Percentiles rank a stretch among this genome's conserved stretches.
Evolutionary conservation across 345 rosid genomes (phyloP).

Genomic region (Gossypioides kirkii): DNA sequence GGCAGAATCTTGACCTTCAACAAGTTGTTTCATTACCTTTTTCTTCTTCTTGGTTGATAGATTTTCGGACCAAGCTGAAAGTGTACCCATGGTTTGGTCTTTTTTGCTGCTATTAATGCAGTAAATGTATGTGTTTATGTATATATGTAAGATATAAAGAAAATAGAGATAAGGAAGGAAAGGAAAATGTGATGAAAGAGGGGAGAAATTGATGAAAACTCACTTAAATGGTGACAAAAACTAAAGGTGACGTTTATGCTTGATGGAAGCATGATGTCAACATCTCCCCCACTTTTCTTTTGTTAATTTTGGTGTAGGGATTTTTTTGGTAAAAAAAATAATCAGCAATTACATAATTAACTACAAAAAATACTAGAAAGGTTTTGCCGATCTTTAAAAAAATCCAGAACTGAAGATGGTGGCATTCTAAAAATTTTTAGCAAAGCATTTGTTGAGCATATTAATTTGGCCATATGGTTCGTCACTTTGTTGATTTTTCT

Average conservation of each 20-base stretch:
- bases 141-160: not conserved
- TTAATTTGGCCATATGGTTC: too few species aligned
- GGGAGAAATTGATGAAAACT: not conserved
- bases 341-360: too few species aligned
- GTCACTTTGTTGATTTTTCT: too few species aligned
- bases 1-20: constrained; percentile 38
- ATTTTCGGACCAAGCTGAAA: constrained; percentile 13
- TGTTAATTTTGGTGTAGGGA: too few species aligned
- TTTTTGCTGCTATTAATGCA: not conserved
- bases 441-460: too few species aligned
- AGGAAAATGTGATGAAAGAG: constrained; percentile 38
- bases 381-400: too few species aligned
- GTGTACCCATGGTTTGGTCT: constrained; percentile 13
- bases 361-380: too few species aligned
- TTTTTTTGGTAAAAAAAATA: too few species aligned
- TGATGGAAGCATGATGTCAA: constrained; percentile 12
- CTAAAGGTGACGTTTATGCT: constrained; percentile 4
- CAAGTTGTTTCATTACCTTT: constrained; percentile 34
- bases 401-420: too few species aligned
- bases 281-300: not conserved
- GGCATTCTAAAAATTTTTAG: too few species aligned
- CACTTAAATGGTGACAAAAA: constrained; percentile 8
- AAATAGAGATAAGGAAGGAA: constrained; percentile 27
- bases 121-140: not conserved
- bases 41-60: constrained; percentile 21